These are phyloP conservation scores for Globisporangium paddicum DNA, from an alignment of 352 stramenopile genomes.

Conservation along the genomic window DNA sequence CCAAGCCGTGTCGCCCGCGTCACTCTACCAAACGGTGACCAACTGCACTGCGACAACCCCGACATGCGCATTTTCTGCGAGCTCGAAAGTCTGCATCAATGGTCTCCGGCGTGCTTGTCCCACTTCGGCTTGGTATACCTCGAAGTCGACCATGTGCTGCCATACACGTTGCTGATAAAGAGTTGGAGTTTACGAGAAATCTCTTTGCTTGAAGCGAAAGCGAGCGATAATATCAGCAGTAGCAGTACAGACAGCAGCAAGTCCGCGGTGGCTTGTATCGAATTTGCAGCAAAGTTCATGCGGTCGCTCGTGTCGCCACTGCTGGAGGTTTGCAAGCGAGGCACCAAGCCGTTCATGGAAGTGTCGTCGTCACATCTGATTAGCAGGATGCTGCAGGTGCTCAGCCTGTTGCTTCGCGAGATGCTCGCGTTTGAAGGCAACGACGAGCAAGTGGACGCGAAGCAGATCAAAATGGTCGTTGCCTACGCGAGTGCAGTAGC, in stretches of 20 bases:
- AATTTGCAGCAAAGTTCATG: conserved; percentile 38
- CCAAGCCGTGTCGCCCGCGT: conserved; percentile 15
- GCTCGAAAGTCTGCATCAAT: conserved; percentile 40
- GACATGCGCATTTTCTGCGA: conserved; percentile 53
- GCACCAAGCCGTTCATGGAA: conserved; percentile 31
- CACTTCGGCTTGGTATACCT: conserved; percentile 60
- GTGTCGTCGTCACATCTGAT: conserved; percentile 40
- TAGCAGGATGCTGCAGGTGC: conserved; percentile 38
- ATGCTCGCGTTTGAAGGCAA: conserved; percentile 15
- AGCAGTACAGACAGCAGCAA: background rate
- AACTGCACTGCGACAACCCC: conserved; percentile 31
- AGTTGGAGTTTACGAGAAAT: conserved; percentile 35
- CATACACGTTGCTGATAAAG: conserved; percentile 69
- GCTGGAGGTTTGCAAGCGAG: conserved; percentile 50
- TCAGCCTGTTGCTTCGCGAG: conserved; percentile 34
- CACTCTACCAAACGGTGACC: conserved; percentile 53
- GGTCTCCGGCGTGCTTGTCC: conserved; percentile 43
- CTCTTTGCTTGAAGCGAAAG: conserved; percentile 14
- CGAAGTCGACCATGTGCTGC: conserved; percentile 34
- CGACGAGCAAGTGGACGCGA: conserved; percentile 4
- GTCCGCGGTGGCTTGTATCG: conserved; percentile 5
- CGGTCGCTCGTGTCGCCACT: conserved; percentile 36
- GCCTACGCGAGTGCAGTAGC: conserved; percentile 30
- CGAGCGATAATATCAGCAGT: background rate
- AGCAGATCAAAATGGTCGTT: conserved; percentile 31